phyloP scores from a whole-genome alignment of 768 basidiomycete genomes.

The Boletellus emodensis region DNA sequence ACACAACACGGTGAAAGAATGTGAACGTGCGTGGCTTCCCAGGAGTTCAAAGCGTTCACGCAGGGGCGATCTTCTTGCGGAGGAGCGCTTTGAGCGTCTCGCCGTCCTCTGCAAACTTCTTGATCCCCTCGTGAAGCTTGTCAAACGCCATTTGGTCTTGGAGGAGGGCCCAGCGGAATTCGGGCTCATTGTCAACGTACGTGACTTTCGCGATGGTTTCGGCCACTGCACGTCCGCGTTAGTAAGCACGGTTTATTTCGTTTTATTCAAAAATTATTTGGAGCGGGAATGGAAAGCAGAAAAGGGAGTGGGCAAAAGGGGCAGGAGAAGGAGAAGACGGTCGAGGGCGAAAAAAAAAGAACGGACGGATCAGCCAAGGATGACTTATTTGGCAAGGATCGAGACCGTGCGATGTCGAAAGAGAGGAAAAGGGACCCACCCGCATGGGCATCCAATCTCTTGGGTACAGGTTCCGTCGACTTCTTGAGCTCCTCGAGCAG shows the following conservation, averaged over 20 bases:
- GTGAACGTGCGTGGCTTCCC: neutral
- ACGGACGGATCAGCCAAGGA: slow-evolving; percentile 10
- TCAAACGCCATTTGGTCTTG: slow-evolving; percentile 98
- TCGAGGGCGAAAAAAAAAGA: neutral
- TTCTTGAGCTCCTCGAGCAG: slow-evolving; percentile 93
- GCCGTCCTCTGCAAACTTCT: slow-evolving; percentile 96
- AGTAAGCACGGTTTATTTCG: no score
- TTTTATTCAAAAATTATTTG: no score
- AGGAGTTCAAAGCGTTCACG: neutral
- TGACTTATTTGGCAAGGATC: slow-evolving; percentile 1
- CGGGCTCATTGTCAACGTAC: slow-evolving; percentile 88
- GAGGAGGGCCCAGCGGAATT: slow-evolving; percentile 93
- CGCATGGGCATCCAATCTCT: slow-evolving; percentile 68
- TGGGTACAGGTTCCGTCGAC: slow-evolving; percentile 71
- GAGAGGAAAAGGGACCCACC: slow-evolving; percentile 38
- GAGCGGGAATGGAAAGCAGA: neutral
- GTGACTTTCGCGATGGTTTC: slow-evolving; percentile 70
- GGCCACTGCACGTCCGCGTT: slow-evolving; percentile 37
- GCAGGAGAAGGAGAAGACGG: neutral
- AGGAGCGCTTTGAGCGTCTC: slow-evolving; percentile 81
- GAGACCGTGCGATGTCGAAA: neutral
- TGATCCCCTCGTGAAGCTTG: slow-evolving; percentile 97
- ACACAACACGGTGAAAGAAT: no score
- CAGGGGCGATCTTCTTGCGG: slow-evolving; percentile 52
- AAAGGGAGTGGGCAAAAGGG: neutral